phyloP scores from a whole-genome alignment of 2,329 filamentous ascomycete species.

The Paecilomyces sp. region DNA sequence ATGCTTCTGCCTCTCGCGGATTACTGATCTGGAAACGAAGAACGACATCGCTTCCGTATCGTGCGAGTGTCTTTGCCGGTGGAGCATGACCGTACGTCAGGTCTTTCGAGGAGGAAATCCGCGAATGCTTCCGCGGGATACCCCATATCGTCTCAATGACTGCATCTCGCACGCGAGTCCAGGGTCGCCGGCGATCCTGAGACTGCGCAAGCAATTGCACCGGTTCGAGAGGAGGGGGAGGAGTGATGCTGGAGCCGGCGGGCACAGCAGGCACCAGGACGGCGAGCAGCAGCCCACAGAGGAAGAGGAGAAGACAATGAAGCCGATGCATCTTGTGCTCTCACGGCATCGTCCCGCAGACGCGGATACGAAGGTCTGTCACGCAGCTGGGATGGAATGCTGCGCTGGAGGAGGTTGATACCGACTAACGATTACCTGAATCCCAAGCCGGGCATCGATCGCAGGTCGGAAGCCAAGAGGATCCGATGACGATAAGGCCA shows the following conservation, averaged over 20 bases:
- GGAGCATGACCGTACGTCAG: conserved; percentile 13
- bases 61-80: conserved; percentile 35
- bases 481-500: background rate
- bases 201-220: conserved; percentile 18
- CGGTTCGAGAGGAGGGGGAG: conserved; percentile 24
- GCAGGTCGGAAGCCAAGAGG: background rate
- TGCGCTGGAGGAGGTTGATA: background rate
- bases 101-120: conserved; percentile 11
- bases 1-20: conserved; percentile 58
- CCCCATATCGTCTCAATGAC: conserved; percentile 39
- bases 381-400: background rate
- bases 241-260: conserved; percentile 29
- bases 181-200: conserved; percentile 25
- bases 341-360: background rate
- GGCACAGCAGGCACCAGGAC: conserved; percentile 20
- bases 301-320: conserved; percentile 10
- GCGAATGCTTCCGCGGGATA: conserved; percentile 19
- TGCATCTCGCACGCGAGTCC: conserved; percentile 34
- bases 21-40: conserved; percentile 76
- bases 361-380: background rate
- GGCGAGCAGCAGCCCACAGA: conserved; percentile 11
- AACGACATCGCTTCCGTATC: conserved; percentile 77
- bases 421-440: no score
- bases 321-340: conserved; percentile 13
- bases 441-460: background rate